These are phyloP conservation scores for Collybia nuda DNA, from an alignment of 768 basidiomycete genomes.

Conservation along the genomic window DNA sequence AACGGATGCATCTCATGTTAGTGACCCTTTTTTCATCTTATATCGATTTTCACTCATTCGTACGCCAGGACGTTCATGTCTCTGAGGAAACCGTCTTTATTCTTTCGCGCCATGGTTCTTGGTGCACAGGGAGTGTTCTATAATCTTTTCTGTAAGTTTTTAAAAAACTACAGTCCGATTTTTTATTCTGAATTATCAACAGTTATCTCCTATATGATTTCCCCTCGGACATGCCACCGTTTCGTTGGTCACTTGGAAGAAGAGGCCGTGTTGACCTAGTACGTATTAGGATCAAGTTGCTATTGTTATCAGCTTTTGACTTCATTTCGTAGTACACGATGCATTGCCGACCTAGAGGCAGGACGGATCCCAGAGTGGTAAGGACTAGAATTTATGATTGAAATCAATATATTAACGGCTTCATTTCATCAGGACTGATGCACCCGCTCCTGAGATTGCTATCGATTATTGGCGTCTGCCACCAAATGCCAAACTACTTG, in stretches of 20 bases:
- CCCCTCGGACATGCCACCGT: conserved; percentile 77
- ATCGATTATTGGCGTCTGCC: conserved; percentile 93
- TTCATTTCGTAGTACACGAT: conserved; percentile 56
- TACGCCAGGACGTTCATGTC: conserved; percentile 89
- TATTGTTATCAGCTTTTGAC: conserved; percentile 1
- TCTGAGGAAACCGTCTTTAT: conserved; percentile 72
- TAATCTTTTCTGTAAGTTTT: conserved; percentile 85
- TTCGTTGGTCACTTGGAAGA: conserved; percentile 94
- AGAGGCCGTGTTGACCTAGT: conserved; percentile 94
- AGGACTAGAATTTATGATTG: conserved; percentile 13
- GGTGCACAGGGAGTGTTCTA: conserved; percentile 93
- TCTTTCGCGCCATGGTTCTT: conserved; percentile 82
- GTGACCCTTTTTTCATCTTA: conserved; percentile 15
- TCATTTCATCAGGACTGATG: conserved; percentile 48
- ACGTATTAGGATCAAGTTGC: conserved; percentile 24
- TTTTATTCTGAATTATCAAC: conserved; percentile 9
- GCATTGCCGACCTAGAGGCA: conserved; percentile 80
- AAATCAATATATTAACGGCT: neutral
- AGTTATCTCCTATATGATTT: conserved; percentile 80
- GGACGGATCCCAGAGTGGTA: conserved; percentile 83
- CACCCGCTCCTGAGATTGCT: conserved; percentile 83
- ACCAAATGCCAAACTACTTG: conserved; percentile 73
- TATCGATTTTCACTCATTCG: neutral
- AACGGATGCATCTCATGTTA: conserved; percentile 93
- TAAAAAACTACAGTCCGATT: conserved; percentile 11